Evolutionary conservation across 148 eudicot species (phyloP).

Genomic region (Chenopodium quinoa): DNA sequence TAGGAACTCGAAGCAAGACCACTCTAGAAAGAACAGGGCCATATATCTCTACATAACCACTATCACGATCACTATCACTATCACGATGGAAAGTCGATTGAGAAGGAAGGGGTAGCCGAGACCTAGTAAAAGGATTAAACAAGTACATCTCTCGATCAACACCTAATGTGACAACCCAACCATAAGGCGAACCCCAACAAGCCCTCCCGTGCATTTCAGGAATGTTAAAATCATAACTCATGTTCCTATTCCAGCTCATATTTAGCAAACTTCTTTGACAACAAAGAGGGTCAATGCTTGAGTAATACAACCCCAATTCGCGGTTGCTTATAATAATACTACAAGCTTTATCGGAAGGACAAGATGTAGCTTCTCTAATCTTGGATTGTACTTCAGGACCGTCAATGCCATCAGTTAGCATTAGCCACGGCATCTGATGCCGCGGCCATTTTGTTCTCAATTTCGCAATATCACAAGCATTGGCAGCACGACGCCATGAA

Average conservation of each 20-base stretch:
- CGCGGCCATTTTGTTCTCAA: background rate
- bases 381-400: background rate
- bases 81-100: background rate
- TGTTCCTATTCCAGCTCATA: background rate
- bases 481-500: background rate
- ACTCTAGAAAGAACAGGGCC: too few relatives aligned
- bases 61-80: too few relatives aligned
- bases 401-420: background rate
- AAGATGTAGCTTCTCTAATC: too few relatives aligned
- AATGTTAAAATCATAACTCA: background rate
- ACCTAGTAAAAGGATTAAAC: slow-evolving; percentile 23
- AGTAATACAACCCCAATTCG: too few relatives aligned
- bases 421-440: background rate
- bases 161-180: slow-evolving; percentile 29
- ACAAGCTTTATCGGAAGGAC: too few relatives aligned
- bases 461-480: background rate
- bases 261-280: background rate
- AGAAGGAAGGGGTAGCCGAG: slow-evolving; percentile 15
- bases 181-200: slow-evolving; percentile 28
- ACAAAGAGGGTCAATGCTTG: background rate
- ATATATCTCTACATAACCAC: too few relatives aligned
- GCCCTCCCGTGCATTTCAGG: slow-evolving; percentile 5
- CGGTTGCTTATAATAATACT: too few relatives aligned
- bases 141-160: slow-evolving; percentile 15
- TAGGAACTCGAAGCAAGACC: too few relatives aligned